These are phyloP conservation scores for Exophiala lecanii-corni DNA, from an alignment of 2,329 filamentous ascomycete genomes.

Conservation along the genomic window DNA sequence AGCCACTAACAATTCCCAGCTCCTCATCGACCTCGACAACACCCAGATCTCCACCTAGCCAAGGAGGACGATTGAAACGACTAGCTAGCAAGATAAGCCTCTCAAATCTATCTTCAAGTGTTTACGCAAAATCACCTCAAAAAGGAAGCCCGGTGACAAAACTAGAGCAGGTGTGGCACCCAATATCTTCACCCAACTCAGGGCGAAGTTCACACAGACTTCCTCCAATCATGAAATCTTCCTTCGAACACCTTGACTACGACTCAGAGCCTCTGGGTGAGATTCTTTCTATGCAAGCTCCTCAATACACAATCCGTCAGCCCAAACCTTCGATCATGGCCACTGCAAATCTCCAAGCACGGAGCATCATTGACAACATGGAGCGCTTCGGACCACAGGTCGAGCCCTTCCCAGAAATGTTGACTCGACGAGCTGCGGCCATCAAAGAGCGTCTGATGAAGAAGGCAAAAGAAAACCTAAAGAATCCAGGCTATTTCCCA, in stretches of 20 bases:
- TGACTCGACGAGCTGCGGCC: neutral
- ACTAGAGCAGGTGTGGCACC: neutral
- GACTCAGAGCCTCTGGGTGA: slow-evolving; percentile 9
- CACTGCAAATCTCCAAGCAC: neutral
- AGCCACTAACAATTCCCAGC: slow-evolving; percentile 2
- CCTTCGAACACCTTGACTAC: slow-evolving; percentile 20
- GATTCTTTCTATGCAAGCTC: neutral
- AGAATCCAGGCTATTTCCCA: neutral
- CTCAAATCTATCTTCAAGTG: slow-evolving; percentile 11
- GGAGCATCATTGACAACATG: slow-evolving; percentile 3
- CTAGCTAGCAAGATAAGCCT: slow-evolving; percentile 15
- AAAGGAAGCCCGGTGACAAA: too few relatives aligned
- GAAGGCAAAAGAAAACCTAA: neutral
- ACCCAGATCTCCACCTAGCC: slow-evolving; percentile 9
- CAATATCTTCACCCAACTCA: neutral
- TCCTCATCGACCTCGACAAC: slow-evolving; percentile 10
- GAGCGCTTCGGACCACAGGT: slow-evolving; percentile 1
- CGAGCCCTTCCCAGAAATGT: neutral
- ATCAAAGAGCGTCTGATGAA: neutral
- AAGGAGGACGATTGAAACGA: slow-evolving; percentile 4
- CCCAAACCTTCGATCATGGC: slow-evolving; percentile 1
- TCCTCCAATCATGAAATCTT: slow-evolving; percentile 19
- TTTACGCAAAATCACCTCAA: too few relatives aligned
- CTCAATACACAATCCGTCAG: neutral
- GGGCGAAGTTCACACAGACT: slow-evolving; percentile 8